Evolutionary conservation across 2,329 filamentous ascomycete species (phyloP), one percentile per base, ranked within the genome.

Genomic region (Diaporthe batatas): DNA sequence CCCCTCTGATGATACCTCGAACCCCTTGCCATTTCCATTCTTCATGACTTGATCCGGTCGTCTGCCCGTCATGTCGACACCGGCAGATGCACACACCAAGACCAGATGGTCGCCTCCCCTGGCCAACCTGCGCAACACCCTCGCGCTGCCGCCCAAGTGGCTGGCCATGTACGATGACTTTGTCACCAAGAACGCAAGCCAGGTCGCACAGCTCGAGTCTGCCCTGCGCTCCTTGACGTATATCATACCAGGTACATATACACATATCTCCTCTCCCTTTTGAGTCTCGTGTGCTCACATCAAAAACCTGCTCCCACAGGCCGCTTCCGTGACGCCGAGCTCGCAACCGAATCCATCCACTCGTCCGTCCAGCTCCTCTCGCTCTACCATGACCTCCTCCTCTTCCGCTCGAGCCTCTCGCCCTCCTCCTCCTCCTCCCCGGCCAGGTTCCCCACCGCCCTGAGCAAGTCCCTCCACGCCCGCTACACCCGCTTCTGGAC

Each of bases 141-240:
- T 92, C 62, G 86, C 89, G 54, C 82, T 91, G 77, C 90, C 91
- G 64, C 87, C 91, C 34, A 87, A 87, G 82, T 93, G 90, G 90
- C 85, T 94, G 69, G 84, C 87, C 76, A 89, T 91, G 84, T 97
- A 97, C 83, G 91, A 91, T 79, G 92, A 96, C 76, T 98, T 98
- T 84, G 96, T 99, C 85, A 93, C 94, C 75, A 96, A 96, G 84
- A 99, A 99, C 82, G 92, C 95, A 74, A 93, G 94, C 79, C 94
- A 97, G 73, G 95, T 99, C 69, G 94, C 94, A 65, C 95, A 98
- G 85, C 96, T 99, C 75, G 96, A 99, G 85, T 97, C 94, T 75
- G 94, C 95, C 18, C 85, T 99, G 79, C 91, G 96, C 51, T 98
- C 95, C 36, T 85, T 99, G 76, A 98, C 96, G 62, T 99, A 99